These are phyloP conservation scores for Lactarius trivialis DNA, from an alignment of 768 basidiomycete species.

Conservation along the genomic window DNA sequence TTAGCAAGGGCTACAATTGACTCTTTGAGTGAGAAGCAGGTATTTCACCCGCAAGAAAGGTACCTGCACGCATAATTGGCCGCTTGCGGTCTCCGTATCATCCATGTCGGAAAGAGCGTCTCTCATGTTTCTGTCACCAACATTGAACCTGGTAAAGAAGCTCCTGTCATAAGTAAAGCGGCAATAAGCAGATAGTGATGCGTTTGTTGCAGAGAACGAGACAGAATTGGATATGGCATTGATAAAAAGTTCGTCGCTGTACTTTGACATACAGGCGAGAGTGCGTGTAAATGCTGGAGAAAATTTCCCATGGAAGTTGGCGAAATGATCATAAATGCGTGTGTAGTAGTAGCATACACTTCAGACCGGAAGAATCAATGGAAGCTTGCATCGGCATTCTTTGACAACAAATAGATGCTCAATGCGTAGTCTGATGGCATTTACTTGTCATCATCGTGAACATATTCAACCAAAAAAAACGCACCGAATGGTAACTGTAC, in stretches of 20 bases:
- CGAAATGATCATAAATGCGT: constrained; percentile 2
- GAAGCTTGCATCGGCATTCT: constrained; percentile 56
- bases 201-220: constrained; percentile 68
- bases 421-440: neutral
- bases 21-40: constrained; percentile 24
- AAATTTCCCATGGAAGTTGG: neutral
- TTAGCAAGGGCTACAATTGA: constrained; percentile 48
- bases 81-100: constrained; percentile 41
- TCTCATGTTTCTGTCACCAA: constrained; percentile 29
- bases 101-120: constrained; percentile 22
- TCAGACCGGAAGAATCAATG: constrained; percentile 50
- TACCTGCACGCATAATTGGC: constrained; percentile 69
- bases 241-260: constrained; percentile 74
- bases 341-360: constrained; percentile 32
- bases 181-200: constrained; percentile 75
- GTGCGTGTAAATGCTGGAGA: constrained; percentile 66
- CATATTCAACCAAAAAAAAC: neutral
- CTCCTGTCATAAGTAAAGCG: constrained; percentile 61
- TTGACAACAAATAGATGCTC: neutral
- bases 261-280: constrained; percentile 69
- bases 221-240: constrained; percentile 55
- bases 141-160: constrained; percentile 65
- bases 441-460: neutral
- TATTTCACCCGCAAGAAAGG: constrained; percentile 7
- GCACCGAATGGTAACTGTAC: neutral